Base-by-base conservation (phyloP, 2,329 filamentous ascomycete species). In the Claviceps arundinis region DNA sequence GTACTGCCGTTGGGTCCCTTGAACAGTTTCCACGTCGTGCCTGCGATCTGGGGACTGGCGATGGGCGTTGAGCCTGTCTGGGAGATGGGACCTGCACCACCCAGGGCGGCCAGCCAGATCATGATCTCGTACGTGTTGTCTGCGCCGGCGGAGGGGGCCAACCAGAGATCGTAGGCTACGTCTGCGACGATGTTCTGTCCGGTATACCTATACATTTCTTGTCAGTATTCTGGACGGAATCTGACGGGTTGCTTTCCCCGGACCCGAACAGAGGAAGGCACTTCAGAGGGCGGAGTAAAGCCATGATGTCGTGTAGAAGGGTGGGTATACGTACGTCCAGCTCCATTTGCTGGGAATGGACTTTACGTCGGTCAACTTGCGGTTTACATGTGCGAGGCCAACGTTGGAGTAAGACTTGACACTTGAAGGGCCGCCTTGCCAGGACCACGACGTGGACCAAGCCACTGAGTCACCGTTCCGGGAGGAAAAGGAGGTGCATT, bases 131-230 rank as follows among this genome's bases (percentile, higher is more conserved):
- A 81, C 59, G 78, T 67, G 30, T 73, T 60, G 5, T 53, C 61
- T 47, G 63, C 64, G 1, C 72, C 66, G 11, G 70, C 69, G 13
- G 73, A 70, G 16, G 67, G 66, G 14, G 69, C 68, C 37, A 79
- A 78, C 70, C 82, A 83, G 42, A 82, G 64, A 62, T 82, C 78
- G 61, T 82, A 83, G 14, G 78, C 68, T 2, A 84, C 80, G 59
- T 83, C 70, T 41, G 76, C 73, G 26, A 80, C 68, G 50, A 69
- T 52, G 45, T 60, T 58, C 19, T 41, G 59, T 37, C 66, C 65
- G 16, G 58, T 58, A 56, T 69, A 68, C 46, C 60, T 64, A 73
- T n/a, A n/a, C 1, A 34, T 3, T 34, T 34, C 3, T 11, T 34
- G 30, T 34, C 30, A 34, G 30, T 11, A 34, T 34, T 34, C 30